phyloP scores from a whole-genome alignment of 345 rosid genomes.

The Euphorbia lathyris region DNA sequence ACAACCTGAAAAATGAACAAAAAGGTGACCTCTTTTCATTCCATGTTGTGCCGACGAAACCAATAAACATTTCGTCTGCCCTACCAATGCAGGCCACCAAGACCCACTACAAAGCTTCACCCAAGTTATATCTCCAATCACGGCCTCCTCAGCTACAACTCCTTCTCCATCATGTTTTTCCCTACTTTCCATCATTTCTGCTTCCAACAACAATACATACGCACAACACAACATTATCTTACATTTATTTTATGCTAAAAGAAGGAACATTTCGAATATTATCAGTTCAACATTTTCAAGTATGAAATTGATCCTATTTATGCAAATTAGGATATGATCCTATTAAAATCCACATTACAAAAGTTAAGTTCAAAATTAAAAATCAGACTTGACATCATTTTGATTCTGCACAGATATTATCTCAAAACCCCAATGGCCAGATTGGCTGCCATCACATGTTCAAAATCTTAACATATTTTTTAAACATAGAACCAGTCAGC shows the following conservation, averaged over 20 bases:
- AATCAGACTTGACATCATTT: not conserved
- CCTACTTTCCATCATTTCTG: constrained; percentile 2
- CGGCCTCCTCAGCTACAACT: constrained; percentile 23
- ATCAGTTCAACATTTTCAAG: too few relatives aligned
- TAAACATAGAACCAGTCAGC: not conserved
- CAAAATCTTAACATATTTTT: not conserved
- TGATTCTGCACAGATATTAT: not conserved
- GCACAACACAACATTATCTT: too few relatives aligned
- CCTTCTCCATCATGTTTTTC: constrained; percentile 14
- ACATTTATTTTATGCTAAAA: too few relatives aligned
- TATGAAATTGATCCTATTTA: too few relatives aligned
- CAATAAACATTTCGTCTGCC: not conserved
- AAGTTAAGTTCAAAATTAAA: too few relatives aligned
- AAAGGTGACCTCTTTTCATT: not conserved
- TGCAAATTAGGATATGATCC: too few relatives aligned
- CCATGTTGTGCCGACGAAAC: not conserved
- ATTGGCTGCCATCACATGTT: not conserved
- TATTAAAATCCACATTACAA: too few relatives aligned
- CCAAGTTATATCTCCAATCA: constrained; percentile 47
- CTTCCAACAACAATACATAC: constrained; percentile 1
- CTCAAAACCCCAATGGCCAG: not conserved
- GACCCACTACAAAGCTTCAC: constrained; percentile 30
- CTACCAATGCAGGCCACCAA: constrained; percentile 73
- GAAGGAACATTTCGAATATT: too few relatives aligned
- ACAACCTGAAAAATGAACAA: constrained; percentile 39